Conservation (phyloP, 1,284 basidiomycete species). For the Irpex lacteus region DNA sequence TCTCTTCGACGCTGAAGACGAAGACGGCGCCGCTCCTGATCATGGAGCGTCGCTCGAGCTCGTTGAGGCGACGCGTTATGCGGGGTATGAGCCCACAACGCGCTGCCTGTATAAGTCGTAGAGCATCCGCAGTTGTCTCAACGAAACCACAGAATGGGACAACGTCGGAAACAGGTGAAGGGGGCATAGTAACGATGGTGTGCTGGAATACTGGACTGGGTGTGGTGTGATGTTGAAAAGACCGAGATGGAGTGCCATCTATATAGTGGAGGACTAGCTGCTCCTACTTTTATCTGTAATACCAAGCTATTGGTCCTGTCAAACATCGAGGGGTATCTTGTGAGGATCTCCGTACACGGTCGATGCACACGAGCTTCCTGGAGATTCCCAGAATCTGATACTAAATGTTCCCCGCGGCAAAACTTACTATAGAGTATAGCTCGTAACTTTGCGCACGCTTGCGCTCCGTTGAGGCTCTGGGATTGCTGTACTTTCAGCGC, state of each 20-base stretch:
- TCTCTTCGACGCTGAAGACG: constrained; percentile 80
- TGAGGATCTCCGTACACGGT: constrained; percentile 5
- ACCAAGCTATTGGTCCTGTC: constrained; percentile 5
- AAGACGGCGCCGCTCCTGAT: constrained; percentile 81
- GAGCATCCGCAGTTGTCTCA: constrained; percentile 74
- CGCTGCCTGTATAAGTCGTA: constrained; percentile 77
- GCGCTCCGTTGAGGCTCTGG: constrained; percentile 13
- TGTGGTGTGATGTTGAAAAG: constrained; percentile 1
- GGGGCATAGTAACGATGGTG: constrained; percentile 11
- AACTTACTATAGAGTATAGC: constrained; percentile 8
- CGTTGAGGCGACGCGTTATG: constrained; percentile 75
- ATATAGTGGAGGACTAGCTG: not conserved
- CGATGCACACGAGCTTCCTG: constrained; percentile 3
- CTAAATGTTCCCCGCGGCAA: not conserved
- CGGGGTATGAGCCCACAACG: constrained; percentile 70
- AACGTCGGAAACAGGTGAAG: constrained; percentile 12
- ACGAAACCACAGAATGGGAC: constrained; percentile 69
- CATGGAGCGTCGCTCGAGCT: constrained; percentile 69
- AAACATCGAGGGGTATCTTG: constrained; percentile 9
- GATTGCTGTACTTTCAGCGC: constrained; percentile 2
- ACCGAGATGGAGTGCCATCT: not conserved
- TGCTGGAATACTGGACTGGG: constrained; percentile 3
- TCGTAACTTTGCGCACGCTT: constrained; percentile 12
- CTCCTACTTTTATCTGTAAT: constrained; percentile 1
- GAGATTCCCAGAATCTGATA: constrained; percentile 8